Base-by-base conservation (phyloP, 192 early-diverging fungal species). In the Linnemannia exigua region DNA sequence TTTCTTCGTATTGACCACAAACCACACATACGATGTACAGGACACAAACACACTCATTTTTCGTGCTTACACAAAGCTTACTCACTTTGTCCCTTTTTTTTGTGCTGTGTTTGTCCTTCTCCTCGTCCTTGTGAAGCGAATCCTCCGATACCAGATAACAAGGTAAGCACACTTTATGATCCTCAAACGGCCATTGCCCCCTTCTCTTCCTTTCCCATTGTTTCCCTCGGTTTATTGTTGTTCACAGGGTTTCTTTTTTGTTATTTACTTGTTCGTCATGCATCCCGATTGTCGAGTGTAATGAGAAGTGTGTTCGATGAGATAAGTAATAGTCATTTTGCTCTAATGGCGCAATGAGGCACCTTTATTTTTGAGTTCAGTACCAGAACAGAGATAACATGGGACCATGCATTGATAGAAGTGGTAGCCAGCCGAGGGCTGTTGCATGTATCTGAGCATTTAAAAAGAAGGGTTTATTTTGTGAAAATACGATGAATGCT, bases 1-100 rank as follows among this genome's bases (percentile, higher is more conserved):
- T n/a, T n/a, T n/a, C n/a, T n/a, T n/a, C n/a, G n/a, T n/a, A 31
- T 31, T 63, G 58, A 63, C 58, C 58, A 33, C 58, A 63, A 63
- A 63, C 58, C 28, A 63, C 28, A 63, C 58, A 12, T 31, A 31
- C 58, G 41, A 63, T n/a, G n/a, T n/a, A n/a, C n/a, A n/a, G n/a
- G n/a, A n/a, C n/a, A n/a, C n/a, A n/a, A n/a, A n/a, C 28, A 63
- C 28, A 63, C 12, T 1, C 28, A 25, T 54, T 44, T 44, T 44
- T 44, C 28, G 28, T 12, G 28, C 58, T 63, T 33, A 63, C 28
- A 28, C 58, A 31, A 33, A 33, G n/a, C 52, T 25, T n/a, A 54
- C n/a, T 11, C 25, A 61, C 28, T 14, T 28, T 61, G 0, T 25
- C 14, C 25, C 58, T 31, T n/a, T 31, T n/a, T 63, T 63, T 63